phyloP scores from a whole-genome alignment of 1,139 yeast species.

The Saccharomyces hybrid region DNA sequence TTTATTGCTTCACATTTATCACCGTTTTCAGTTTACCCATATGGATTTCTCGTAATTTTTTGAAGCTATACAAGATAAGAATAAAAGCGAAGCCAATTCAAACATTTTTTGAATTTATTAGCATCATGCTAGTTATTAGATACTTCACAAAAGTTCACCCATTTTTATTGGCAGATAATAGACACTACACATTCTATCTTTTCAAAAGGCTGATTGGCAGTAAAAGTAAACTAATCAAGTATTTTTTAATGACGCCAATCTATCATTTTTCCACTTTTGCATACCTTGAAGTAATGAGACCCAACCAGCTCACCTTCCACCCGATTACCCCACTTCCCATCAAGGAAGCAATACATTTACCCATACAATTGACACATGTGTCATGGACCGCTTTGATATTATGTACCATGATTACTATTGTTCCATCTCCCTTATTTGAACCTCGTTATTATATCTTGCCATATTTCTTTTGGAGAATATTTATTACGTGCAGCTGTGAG shows the following conservation, averaged over 20 bases:
- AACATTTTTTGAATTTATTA: slow-evolving; percentile 29
- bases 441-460: slow-evolving; percentile 89
- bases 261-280: slow-evolving; percentile 65
- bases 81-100: slow-evolving; percentile 25
- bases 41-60: slow-evolving; percentile 44
- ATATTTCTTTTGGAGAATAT: slow-evolving; percentile 61
- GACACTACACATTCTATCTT: slow-evolving; percentile 85
- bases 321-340: slow-evolving; percentile 33
- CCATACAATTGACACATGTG: slow-evolving; percentile 36
- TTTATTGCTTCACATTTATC: slow-evolving; percentile 65
- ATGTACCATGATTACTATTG: slow-evolving; percentile 53
- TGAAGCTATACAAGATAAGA: slow-evolving; percentile 35
- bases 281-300: slow-evolving; percentile 34
- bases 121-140: slow-evolving; percentile 45
- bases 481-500: slow-evolving; percentile 39
- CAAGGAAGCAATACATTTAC: slow-evolving; percentile 31
- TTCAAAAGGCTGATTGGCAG: slow-evolving; percentile 55
- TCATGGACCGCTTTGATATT: slow-evolving; percentile 42
- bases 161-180: slow-evolving; percentile 83
- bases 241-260: slow-evolving; percentile 45
- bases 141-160: slow-evolving; percentile 76
- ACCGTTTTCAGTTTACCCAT: slow-evolving; percentile 60
- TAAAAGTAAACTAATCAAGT: slow-evolving; percentile 33
- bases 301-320: slow-evolving; percentile 32
- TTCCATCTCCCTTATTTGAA: slow-evolving; percentile 88